Conservation (phyloP, 2,329 filamentous ascomycete species). For the Sporothrix pallida region DNA sequence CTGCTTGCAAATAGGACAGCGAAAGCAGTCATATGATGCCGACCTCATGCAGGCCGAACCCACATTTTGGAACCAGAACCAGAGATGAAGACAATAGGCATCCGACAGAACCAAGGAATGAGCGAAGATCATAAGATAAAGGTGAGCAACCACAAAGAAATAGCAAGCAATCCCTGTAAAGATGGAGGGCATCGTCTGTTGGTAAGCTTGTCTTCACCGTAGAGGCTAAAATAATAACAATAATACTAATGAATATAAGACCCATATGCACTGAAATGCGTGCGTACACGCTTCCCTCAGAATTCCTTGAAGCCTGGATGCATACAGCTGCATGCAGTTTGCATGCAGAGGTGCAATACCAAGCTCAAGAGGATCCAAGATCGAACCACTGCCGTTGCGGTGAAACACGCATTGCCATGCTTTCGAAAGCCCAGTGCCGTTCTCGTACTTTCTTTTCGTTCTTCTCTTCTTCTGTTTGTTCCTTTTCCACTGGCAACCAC, state of each 20-base stretch:
- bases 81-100: background rate
- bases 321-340: too few species aligned
- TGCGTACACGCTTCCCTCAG: background rate
- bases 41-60: conserved; percentile 20
- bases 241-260: too few species aligned
- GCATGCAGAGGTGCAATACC: background rate
- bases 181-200: too few species aligned
- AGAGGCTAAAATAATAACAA: too few species aligned
- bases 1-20: background rate
- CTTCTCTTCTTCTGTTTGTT: background rate
- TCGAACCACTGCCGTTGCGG: conserved; percentile 2
- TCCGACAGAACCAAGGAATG: background rate
- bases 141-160: background rate
- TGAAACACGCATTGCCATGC: conserved; percentile 2
- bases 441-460: background rate
- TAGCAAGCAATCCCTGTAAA: background rate
- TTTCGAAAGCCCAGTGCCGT: background rate
- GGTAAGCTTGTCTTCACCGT: too few species aligned
- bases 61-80: background rate
- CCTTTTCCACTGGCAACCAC: too few species aligned
- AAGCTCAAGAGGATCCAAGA: background rate
- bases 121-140: background rate
- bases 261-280: background rate
- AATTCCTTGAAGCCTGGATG: too few species aligned
- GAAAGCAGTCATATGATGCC: conserved; percentile 22